A percentile compares a stretch with the other conserved stretches of the same genome.
Conservation (phyloP, 495 filamentous ascomycete species). For the Penicillium verhagenii region DNA sequence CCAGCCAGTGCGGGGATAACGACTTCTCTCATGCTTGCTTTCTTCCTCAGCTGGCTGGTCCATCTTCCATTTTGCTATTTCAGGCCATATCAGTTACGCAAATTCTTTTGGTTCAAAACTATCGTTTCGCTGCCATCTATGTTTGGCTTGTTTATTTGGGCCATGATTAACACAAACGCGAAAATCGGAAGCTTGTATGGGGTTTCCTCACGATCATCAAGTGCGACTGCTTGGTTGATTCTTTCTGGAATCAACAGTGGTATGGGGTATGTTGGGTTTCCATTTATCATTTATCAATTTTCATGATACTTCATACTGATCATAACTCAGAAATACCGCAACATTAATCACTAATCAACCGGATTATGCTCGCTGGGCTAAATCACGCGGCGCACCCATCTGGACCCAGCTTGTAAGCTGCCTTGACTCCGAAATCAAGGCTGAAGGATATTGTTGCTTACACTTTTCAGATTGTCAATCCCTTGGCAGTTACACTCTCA, state of each 20-base stretch:
- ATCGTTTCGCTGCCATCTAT: not conserved
- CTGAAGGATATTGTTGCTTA: not conserved
- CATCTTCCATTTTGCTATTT: conserved; percentile 6
- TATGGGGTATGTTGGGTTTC: conserved; percentile 4
- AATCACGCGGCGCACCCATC: conserved; percentile 1
- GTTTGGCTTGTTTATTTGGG: conserved; percentile 5
- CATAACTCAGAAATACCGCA: not conserved
- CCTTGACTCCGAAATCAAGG: not conserved
- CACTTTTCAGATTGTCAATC: not conserved
- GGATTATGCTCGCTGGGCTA: conserved; percentile 5
- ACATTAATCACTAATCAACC: conserved; percentile 7
- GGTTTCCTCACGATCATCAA: not conserved
- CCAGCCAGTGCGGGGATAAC: conserved; percentile 3
- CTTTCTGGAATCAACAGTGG: conserved; percentile 7
- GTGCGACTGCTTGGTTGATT: conserved; percentile 3
- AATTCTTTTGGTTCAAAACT: conserved; percentile 6
- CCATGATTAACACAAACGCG: conserved; percentile 1
- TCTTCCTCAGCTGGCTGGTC: conserved; percentile 3
- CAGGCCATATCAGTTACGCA: conserved; percentile 2
- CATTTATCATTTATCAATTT: not conserved
- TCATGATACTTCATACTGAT: not conserved
- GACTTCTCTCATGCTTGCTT: conserved; percentile 1
- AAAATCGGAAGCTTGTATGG: not conserved
- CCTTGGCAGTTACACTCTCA: not conserved
- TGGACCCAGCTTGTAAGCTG: conserved; percentile 4